Base-by-base conservation (phyloP, 2,329 filamentous ascomycete species). In the Neofusicoccum cordaticola region DNA sequence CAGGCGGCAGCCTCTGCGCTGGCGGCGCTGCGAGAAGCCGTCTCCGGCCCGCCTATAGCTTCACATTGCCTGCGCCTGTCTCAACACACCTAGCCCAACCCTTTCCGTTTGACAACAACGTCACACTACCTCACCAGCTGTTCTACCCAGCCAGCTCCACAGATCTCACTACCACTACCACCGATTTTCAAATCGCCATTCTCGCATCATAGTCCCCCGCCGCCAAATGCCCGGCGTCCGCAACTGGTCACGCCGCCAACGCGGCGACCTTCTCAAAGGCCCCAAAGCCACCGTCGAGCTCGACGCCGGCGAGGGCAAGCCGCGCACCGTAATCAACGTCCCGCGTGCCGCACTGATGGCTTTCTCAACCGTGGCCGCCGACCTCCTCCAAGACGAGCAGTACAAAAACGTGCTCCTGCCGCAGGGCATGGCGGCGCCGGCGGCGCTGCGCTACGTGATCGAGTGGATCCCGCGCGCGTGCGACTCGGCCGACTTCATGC, bases 391-490 rank as follows among this genome's bases (percentile, higher is more conserved):
- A 11, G 41, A 51, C 45, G 11, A 22, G 6, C 35, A 44, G 11
- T 39, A 52, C 47, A 56, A 27, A 53, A 61, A 52, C 52, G 15
- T 65, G 13, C 45, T 44, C n/a, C 53, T 65, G 8, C 53, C n/a
- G 1, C 22, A 27, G 2, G 63, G 63, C 63, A 56, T 48, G 35
- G 63, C 56, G 1, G 63, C 63, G 15, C 63, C 56, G 2, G 53
- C 44, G 4, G 63, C 63, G 6, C 53, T 65, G n/a, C 52, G 56
- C 56, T 60, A 53, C 47, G 4, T 65, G 4, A 17, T 52, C 45
- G 35, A 42, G 45, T 65, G 63, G 63, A 65, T 65, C 35, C 63
- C 44, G n/a, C 63, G 52, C 27, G 34, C 52, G 34, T 65, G 63
- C 39, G 62, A 64, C 7, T 39, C 45, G 8, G n/a, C 53, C 45